Evolutionary conservation across 2,329 filamentous ascomycete species (phyloP), one percentile per base, ranked within the genome.

Genomic region (Fusarium compactum): DNA sequence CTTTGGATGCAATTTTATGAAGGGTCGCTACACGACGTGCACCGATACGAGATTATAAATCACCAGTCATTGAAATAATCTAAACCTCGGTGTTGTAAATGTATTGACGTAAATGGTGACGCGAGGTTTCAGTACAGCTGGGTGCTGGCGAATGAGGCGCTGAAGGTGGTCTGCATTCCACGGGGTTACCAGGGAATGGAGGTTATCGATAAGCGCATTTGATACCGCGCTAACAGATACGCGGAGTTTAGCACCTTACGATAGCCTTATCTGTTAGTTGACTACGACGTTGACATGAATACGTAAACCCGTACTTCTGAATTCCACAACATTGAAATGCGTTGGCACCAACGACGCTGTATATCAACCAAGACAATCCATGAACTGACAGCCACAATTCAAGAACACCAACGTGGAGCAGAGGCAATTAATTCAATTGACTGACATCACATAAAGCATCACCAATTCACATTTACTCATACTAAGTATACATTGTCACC

Each of bases 201-300:
- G 8, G 5, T 16, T 27, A 16, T 20, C 14, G 9, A 27, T 41
- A 20, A 25, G 25, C 5, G 8, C 7, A 1, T 3, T 3, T 2
- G 32, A 2, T 52, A 11, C 2, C 2, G 2, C 3, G 8, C 14
- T 53, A 53, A 22, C 50, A 27, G 50, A 27, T 27, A 52, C 4
- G 11, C 1, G 4, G 7, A 8, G 0, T 1, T 12, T 2, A 5
- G 4, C 0, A 10, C 3, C 0, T 1, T 0, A 6, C 0, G 12
- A 3, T 1, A 1, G 3, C 4, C 6, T 43, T 29, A 52, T 43
- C 32, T 52, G 50, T 18, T 52, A 52, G 16, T 2, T 7, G 1
- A 3, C 8, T 34, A 25, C 2, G 6, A 10, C 22, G 10, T 6
- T 16, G 2, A 1, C 0, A 3, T 22, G 14, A 8, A 25, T 10